A percentile compares a stretch with the other conserved stretches of the same genome.
These are phyloP conservation scores for Umbelopsis isabellina DNA, from an alignment of 192 early-diverging fungal species.

Conservation along the genomic window DNA sequence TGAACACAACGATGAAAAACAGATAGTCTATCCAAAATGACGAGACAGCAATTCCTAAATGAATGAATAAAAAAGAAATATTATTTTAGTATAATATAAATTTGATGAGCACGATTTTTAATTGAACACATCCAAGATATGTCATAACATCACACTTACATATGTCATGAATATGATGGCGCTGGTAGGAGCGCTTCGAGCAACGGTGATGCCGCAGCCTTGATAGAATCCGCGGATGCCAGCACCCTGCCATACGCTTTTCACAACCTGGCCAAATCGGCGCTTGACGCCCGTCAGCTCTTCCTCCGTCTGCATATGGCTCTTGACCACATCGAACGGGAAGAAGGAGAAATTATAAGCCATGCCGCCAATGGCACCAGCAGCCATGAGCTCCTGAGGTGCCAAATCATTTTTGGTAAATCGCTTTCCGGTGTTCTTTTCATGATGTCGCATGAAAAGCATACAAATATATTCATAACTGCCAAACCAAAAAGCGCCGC, in stretches of 20 bases:
- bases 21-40: conserved; percentile 26
- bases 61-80: not conserved
- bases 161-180: conserved; percentile 97
- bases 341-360: conserved; percentile 85
- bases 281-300: conserved; percentile 42
- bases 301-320: conserved; percentile 87
- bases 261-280: conserved; percentile 62
- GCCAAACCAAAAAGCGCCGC: conserved; percentile 97
- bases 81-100: not conserved
- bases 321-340: conserved; percentile 95
- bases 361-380: conserved; percentile 92
- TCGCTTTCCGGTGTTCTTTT: conserved; percentile 23
- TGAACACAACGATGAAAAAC: not conserved
- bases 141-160: conserved; percentile 52
- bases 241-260: conserved; percentile 71
- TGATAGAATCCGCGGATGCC: conserved; percentile 89
- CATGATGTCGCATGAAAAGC: conserved; percentile 46
- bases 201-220: conserved; percentile 91
- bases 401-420: conserved; percentile 73
- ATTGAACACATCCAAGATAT: not conserved
- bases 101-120: not conserved
- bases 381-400: conserved; percentile 74
- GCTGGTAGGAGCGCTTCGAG: conserved; percentile 88
- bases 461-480: conserved; percentile 82
- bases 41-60: conserved; percentile 37